Evolutionary conservation across 441 rosid species (phyloP), one percentile per base, ranked within the genome.

Genomic region (Capsella rubella): DNA sequence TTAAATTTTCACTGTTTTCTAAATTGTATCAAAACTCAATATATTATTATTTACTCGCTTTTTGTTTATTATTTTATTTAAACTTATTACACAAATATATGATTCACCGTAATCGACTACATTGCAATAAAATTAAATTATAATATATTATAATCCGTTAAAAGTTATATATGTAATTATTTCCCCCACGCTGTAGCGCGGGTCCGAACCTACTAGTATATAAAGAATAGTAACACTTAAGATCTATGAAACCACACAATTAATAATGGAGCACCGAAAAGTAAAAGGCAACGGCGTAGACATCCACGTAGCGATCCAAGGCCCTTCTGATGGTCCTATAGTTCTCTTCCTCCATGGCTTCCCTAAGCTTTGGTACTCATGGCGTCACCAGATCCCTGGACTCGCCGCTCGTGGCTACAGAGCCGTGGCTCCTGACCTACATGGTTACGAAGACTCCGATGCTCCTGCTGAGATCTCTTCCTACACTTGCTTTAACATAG

Each of bases 361-460:
- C 78, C 87, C 87, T 6, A 80, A 78, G 53, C 78, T 84, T 40
- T 86, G 87, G 90, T 82, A 81, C 81, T 79, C 90, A 3, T 86
- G 87, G 89, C 82, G 89, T 39, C 86, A 71, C 70, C 86, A 86
- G 81, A 81, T 86, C 57, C 15, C 73, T 8, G 80, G 78, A 40
- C 80, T 86, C 50, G 82, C 90, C 14, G 57, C 71, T 65, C 77
- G 54, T 34, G 90, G 90, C 40, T 86, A 81, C 82, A 82, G 81
- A 1, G 81, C 81, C 29, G 72, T 86, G 5, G 90, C 87, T 61
- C 90, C 86, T 42, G 86, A 84, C 71, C 68, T 84, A 61, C 82
- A 85, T 14, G 85, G 87, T 51, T 84, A 71, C 46, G 86, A 87
- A 15, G 87, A 84, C 78, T 79, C 86, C 6, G 86, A 84, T 12